Evolutionary conservation across 2,329 filamentous ascomycete species (phyloP), one percentile per base, ranked within the genome.

Genomic region (Aspergillus sp.): DNA sequence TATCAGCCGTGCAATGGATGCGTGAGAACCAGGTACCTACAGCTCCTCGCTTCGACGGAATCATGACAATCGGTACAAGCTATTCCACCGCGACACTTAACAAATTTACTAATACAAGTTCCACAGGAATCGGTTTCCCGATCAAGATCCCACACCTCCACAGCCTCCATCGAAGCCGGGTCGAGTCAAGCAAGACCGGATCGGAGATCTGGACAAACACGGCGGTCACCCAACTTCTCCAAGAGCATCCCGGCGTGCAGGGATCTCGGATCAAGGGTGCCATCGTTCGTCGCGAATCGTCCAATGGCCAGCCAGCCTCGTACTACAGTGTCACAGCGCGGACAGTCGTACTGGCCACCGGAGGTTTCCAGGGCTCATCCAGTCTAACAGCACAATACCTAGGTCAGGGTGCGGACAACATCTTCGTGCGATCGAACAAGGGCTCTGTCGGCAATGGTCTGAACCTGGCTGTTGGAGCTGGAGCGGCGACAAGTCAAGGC

Each of bases 1-100:
- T 67, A 3, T 59, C 63, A 2, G 66, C 66, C 2, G 67, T 69
- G 1, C 66, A 68, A 44, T 69, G 66, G 66, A 69, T 69, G 66
- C 64, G 67, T 22, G 56, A 67, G 7, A 67, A 65, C 22, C 59
- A 60, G 3, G 62, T 69, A 12, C 67, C 67, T 13, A 66, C 57
- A 3, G 63, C 64, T 4, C 24, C 62, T 5, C 58, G 66, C 15
- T 69, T 66, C n/a, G 62, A 68, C 30, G 66, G 66, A 5, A 68
- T 69, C 47, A 68, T 69, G 66, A 68, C 66, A 20, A 69, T 69
- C 11, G 65, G 66, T 67, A 62, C 15, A 43, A 18, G 12, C 3
- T 30, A 50, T 45, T 22, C 11, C 36, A 38, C 12, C 15, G 18
- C 12, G 30, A 15, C 30, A 48, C 24, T 34, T 32, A n/a, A 5